Base-by-base conservation (phyloP, 1,284 basidiomycete species). In the Malassezia nana region DNA sequence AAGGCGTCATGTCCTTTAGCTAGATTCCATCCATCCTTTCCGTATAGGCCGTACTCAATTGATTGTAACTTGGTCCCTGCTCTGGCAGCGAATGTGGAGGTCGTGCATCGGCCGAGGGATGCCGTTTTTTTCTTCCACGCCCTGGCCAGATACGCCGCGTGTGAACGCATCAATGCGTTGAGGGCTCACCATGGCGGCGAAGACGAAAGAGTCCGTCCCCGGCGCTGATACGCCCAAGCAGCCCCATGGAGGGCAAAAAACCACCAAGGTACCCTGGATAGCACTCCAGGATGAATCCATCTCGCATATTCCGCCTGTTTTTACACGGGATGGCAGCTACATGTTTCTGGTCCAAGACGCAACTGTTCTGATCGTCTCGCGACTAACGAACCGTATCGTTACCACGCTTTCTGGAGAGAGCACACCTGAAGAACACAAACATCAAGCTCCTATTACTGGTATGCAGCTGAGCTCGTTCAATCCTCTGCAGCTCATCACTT, bases 401-500 rank as follows among this genome's bases (percentile, higher is more conserved):
- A 65, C 68, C 42, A 67, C 61, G 7, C 64, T 70, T n/a, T 72
- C 69, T 1, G 55, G 48, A 20, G 59, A 58, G 12, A 18, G 2
- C 8, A 41, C 38, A 9, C 20, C 30, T 6, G 24, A 45, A 7
- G 50, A 42, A 18, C 25, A 42, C 15, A 40, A 44, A 20, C 68
- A 70, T 48, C 58, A 63, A 22, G 65, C 58, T 7, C 49, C 56
- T 26, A 69, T 73, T 51, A 89, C 89, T 6, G 81, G 83, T 29
- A 81, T 86, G 44, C 77, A 84, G 46, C 76, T 96, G 53, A 87
- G 84, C 71, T 89, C 92, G 3, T 80, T 83, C 60, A 95, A 95
- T 75, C 79, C 83, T 15, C 86, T 90, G 57, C 92, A 96, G 74
- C 77, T 96, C 53, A 82, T 95, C 63, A 89, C 89, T 8, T 83